Evolutionary conservation across 768 basidiomycete species (phyloP), one percentile per base, ranked within the genome.

Genomic region (Suillus hirtellus): DNA sequence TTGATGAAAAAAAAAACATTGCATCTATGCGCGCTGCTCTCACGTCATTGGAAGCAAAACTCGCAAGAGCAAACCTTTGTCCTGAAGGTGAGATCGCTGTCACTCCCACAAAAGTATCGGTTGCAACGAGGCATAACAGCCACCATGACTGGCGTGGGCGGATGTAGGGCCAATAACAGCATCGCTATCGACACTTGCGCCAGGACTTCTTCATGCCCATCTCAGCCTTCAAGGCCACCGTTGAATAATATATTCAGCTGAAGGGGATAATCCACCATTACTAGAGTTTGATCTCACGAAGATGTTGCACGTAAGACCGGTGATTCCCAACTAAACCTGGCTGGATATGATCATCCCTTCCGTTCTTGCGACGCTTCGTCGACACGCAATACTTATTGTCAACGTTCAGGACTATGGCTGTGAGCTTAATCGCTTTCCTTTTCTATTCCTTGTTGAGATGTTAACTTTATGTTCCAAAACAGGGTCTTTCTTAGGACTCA

Each of bases 11-110:
- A 31, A 31, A 21, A 6, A 62, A 69, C 3, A 68, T 76, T 24
- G 64, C 66, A 38, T 64, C 68, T 62, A 67, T 69, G 35, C 66
- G 65, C 10, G 59, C 74, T 44, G 72, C 70, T 11, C 60, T 77
- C 11, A 69, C 72, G n/a, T 73, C 74, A 11, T 75, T 73, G 64
- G 75, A 73, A 3, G 68, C 64, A 40, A 74, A 76, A 60, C 65
- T 72, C 49, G 14, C 47, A 49, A 49, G 49, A 50, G 9, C 9
- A 31, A 17, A 4, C 27, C 24, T 4, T 27, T 50, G 50, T 4
- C 27, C 8, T 31, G 27, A 52, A 52, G 50, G 50, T 31, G 17
- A 31, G 27, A 15, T 27, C 15, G 9, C 50, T 31, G 3, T 52
- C 27, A 19, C 4, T 50, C 27, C 27, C 49, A 50, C 15, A 50